Evolutionary conservation across 2,329 filamentous ascomycete species (phyloP).

Genomic region (Scedosporium apiospermum): DNA sequence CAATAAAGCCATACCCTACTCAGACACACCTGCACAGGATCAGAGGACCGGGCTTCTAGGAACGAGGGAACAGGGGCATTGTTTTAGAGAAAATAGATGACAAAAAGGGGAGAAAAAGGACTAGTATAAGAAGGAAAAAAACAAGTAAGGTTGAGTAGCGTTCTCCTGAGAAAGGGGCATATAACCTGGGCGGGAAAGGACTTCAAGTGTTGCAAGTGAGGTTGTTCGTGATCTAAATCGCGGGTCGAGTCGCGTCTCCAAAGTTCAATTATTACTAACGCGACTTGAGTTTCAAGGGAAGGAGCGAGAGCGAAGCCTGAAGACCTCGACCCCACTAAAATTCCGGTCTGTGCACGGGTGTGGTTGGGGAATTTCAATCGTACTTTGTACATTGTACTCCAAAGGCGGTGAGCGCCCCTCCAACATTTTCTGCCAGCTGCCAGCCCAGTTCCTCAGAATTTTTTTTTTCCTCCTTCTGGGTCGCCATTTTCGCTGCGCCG

Average conservation of each 20-base stretch:
- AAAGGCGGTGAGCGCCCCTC: slow-evolving; percentile 7
- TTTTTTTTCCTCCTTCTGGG: slow-evolving; percentile 2
- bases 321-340: background rate
- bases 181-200: too few species aligned
- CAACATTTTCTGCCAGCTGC: background rate
- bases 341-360: background rate
- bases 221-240: background rate
- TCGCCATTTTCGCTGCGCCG: background rate
- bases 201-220: too few species aligned
- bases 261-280: background rate
- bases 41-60: background rate
- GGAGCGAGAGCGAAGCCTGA: background rate
- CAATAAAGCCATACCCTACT: background rate
- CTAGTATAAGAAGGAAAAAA: too few species aligned
- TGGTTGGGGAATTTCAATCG: too few species aligned
- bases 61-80: background rate
- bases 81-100: background rate
- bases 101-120: too few species aligned
- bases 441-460: background rate
- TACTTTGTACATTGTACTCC: background rate
- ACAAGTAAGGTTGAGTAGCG: background rate
- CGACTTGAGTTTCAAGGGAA: background rate
- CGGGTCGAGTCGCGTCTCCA: slow-evolving; percentile 2
- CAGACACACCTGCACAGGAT: background rate
- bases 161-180: background rate